phyloP scores from a whole-genome alignment of 2,329 filamentous ascomycete species.

The Triangularia setosa region DNA sequence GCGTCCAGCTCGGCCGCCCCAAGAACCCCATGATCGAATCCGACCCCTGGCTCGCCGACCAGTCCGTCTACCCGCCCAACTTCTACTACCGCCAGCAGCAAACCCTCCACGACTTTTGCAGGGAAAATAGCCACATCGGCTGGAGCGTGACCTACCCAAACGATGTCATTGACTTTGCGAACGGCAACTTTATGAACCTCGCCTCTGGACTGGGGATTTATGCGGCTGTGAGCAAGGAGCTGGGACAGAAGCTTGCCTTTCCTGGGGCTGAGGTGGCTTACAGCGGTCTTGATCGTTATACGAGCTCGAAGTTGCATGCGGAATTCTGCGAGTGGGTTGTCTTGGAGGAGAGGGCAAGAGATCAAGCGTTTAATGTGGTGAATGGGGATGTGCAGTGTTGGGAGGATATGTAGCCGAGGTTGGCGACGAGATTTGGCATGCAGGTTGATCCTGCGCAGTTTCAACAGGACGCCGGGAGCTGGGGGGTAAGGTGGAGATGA shows the following conservation, averaged over 20 bases:
- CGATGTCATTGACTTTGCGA: conserved; percentile 33
- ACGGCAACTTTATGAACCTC: conserved; percentile 39
- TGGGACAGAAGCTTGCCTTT: conserved; percentile 32
- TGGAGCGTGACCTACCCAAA: conserved; percentile 34
- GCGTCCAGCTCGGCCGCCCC: conserved; percentile 45
- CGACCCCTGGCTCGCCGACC: conserved; percentile 40
- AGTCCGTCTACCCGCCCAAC: conserved; percentile 37
- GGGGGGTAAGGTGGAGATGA: conserved; percentile 22
- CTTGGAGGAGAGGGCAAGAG: conserved; percentile 29
- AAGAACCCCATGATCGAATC: conserved; percentile 47
- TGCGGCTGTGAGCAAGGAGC: conserved; percentile 33
- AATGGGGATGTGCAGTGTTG: conserved; percentile 41
- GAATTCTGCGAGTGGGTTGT: conserved; percentile 36
- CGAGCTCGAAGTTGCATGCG: conserved; percentile 33
- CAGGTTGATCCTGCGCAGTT: conserved; percentile 33
- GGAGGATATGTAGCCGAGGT: conserved; percentile 40
- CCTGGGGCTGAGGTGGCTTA: conserved; percentile 36
- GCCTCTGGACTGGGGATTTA: conserved; percentile 40
- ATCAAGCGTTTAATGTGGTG: conserved; percentile 40
- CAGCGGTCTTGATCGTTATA: conserved; percentile 33
- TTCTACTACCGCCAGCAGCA: conserved; percentile 51
- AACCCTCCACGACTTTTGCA: conserved; percentile 34
- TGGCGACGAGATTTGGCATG: conserved; percentile 35
- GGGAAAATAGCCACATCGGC: conserved; percentile 13
- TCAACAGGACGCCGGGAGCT: conserved; percentile 8